phyloP scores from a whole-genome alignment of 1,139 yeast species.

The Yamadazyma atlantica region DNA sequence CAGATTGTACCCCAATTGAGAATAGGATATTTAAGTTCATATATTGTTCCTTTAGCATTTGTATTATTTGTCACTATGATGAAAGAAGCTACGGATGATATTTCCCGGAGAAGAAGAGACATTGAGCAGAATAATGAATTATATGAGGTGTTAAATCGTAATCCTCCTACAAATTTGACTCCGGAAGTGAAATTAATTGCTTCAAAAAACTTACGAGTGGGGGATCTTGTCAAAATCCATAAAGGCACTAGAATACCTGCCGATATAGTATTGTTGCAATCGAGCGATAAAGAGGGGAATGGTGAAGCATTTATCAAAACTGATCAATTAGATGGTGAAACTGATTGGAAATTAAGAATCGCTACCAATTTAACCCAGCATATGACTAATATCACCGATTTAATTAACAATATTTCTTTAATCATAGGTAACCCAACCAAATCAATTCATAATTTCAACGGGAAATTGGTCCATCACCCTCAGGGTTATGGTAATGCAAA shows the following conservation, averaged over 20 bases:
- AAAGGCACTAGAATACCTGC: constrained; percentile 92
- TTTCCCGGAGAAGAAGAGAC: constrained; percentile 87
- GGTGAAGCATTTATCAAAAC: constrained; percentile 96
- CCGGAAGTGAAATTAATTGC: constrained; percentile 42
- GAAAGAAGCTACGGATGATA: constrained; percentile 94
- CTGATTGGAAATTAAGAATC: constrained; percentile 93
- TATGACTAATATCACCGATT: constrained; percentile 36
- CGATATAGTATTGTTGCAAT: constrained; percentile 80
- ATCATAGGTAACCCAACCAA: constrained; percentile 79
- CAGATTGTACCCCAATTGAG: constrained; percentile 90
- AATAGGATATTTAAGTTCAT: constrained; percentile 91
- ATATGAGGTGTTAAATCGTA: constrained; percentile 64
- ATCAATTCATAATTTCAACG: constrained; percentile 77
- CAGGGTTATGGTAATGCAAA: constrained; percentile 23
- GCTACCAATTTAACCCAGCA: constrained; percentile 75
- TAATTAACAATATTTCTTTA: constrained; percentile 47
- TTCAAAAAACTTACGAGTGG: constrained; percentile 74
- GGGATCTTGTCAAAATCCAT: constrained; percentile 78
- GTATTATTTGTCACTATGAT: constrained; percentile 91
- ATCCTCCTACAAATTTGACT: constrained; percentile 19
- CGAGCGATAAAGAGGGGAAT: constrained; percentile 62
- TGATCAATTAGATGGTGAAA: constrained; percentile 97
- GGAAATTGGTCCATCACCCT: constrained; percentile 56
- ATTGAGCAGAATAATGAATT: constrained; percentile 81
- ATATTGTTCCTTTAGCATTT: constrained; percentile 90